phyloP scores from a whole-genome alignment of 2,329 filamentous ascomycete genomes.

The Xylariaceae sp. region DNA sequence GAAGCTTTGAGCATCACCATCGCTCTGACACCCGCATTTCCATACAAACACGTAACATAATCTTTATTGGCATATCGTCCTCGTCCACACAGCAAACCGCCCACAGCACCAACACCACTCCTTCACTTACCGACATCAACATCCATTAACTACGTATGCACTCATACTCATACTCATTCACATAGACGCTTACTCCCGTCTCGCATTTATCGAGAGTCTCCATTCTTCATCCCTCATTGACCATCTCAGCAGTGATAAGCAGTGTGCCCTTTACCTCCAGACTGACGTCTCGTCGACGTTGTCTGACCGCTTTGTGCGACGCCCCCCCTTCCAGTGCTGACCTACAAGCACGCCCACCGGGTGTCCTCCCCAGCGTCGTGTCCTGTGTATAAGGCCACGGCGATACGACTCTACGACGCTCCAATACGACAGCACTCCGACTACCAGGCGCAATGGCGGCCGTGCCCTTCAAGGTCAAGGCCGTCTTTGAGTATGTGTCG shows the following conservation, averaged over 20 bases:
- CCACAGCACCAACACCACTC: no score
- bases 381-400: constrained; percentile 7
- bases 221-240: constrained; percentile 1
- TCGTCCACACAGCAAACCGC: neutral
- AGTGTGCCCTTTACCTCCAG: neutral
- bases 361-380: constrained; percentile 6
- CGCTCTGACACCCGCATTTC: constrained; percentile 7
- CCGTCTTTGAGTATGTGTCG: constrained; percentile 89
- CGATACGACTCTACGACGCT: neutral
- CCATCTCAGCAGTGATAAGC: neutral
- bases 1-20: constrained; percentile 19
- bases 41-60: neutral
- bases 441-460: constrained; percentile 54
- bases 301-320: constrained; percentile 3
- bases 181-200: constrained; percentile 1
- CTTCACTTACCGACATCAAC: neutral
- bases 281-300: constrained; percentile 1
- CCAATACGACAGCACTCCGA: neutral
- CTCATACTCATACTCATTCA: neutral
- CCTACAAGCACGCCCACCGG: constrained; percentile 17
- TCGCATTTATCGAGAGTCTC: constrained; percentile 5
- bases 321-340: neutral
- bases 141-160: neutral
- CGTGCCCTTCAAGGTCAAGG: constrained; percentile 86
- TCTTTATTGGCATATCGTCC: neutral